Evolutionary conservation across 768 basidiomycete genomes (phyloP).

Genomic region (Podaxis sp.): DNA sequence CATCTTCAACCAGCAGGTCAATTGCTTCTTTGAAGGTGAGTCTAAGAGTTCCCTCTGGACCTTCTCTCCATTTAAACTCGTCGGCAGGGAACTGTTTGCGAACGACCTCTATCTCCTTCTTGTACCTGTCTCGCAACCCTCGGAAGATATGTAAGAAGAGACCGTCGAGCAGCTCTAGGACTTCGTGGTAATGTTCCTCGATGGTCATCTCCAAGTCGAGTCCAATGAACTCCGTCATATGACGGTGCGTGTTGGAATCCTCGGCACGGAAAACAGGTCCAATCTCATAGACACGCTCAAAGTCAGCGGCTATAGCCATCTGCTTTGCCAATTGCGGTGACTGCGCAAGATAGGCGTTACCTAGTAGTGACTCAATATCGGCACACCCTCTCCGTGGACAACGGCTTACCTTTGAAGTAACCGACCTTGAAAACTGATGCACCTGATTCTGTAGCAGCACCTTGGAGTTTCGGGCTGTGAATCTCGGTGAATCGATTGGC

Average conservation of each 20-base stretch:
- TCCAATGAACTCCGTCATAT: constrained; percentile 97
- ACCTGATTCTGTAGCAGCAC: constrained; percentile 94
- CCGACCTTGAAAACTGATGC: constrained; percentile 97
- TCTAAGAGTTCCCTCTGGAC: constrained; percentile 83
- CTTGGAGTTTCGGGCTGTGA: constrained; percentile 96
- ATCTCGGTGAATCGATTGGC: constrained; percentile 85
- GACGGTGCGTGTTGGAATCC: constrained; percentile 95
- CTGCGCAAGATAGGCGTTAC: constrained; percentile 90
- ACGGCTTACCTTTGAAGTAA: constrained; percentile 85
- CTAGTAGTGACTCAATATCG: constrained; percentile 36
- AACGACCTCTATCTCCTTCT: constrained; percentile 79
- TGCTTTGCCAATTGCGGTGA: constrained; percentile 98
- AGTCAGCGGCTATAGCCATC: constrained; percentile 98
- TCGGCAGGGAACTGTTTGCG: constrained; percentile 91
- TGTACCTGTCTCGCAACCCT: constrained; percentile 72
- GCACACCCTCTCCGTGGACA: neutral
- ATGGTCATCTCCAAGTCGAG: constrained; percentile 99
- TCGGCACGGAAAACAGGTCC: constrained; percentile 97
- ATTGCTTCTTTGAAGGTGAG: constrained; percentile 87
- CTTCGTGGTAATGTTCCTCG: constrained; percentile 98
- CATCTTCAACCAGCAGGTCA: constrained; percentile 82
- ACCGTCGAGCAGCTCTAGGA: constrained; percentile 86
- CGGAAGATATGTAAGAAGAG: constrained; percentile 87
- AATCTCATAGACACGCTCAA: constrained; percentile 97
- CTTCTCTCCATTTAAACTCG: constrained; percentile 92